Conservation (phyloP, 2,329 filamentous ascomycete species). For the Trichoderma oligosporum region DNA sequence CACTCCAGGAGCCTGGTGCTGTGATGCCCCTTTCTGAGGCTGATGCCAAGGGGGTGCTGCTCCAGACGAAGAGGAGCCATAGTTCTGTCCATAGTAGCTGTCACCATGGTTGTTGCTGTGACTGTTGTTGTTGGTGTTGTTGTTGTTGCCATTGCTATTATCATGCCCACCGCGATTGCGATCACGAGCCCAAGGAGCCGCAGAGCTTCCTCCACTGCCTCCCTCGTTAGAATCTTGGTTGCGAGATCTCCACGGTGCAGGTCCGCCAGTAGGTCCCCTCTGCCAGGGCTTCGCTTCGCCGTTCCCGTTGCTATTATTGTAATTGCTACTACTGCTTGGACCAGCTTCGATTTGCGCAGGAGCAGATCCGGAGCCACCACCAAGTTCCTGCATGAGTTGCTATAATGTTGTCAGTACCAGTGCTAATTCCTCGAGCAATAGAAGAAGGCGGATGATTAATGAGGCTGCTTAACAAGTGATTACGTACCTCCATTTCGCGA, state of each 20-base stretch:
- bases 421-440: neutral
- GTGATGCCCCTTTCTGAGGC: slow-evolving; percentile 19
- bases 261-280: slow-evolving; percentile 74
- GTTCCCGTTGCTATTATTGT: slow-evolving; percentile 32
- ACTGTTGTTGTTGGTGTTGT: slow-evolving; percentile 25
- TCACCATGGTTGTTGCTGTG: slow-evolving; percentile 22
- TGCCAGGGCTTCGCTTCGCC: slow-evolving; percentile 82
- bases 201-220: slow-evolving; percentile 41
- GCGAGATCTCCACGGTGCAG: slow-evolving; percentile 72
- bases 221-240: slow-evolving; percentile 50
- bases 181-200: slow-evolving; percentile 62
- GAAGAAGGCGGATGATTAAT: neutral
- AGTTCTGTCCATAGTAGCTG: slow-evolving; percentile 30
- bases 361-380: slow-evolving; percentile 64
- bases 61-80: slow-evolving; percentile 26
- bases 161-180: slow-evolving; percentile 50
- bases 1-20: slow-evolving; percentile 51
- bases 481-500: slow-evolving; percentile 84
- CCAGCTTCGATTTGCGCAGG: slow-evolving; percentile 84
- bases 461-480: slow-evolving; percentile 21
- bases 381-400: slow-evolving; percentile 98
- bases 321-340: slow-evolving; percentile 53
- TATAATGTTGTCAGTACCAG: slow-evolving; percentile 31
- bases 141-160: slow-evolving; percentile 31
- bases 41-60: slow-evolving; percentile 47